A percentile compares a stretch with the other conserved stretches of the same genome.
Evolutionary conservation across 306 rosid genomes (phyloP).

Genomic region (Fragaria nilgerrensis): DNA sequence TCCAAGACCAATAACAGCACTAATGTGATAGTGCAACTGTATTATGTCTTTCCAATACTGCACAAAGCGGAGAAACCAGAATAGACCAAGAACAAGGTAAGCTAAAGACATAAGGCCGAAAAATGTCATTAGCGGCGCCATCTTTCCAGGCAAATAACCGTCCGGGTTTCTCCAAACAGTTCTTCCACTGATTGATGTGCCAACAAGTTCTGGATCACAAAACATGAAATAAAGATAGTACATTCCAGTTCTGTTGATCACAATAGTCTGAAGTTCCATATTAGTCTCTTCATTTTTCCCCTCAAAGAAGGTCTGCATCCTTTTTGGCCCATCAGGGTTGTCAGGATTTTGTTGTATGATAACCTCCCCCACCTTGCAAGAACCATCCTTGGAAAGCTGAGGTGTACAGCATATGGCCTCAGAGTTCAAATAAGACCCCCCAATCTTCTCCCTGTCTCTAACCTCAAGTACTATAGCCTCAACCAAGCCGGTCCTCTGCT

Average conservation of each 20-base stretch:
- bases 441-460: slow-evolving; percentile 57
- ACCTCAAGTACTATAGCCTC: slow-evolving; percentile 64
- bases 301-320: slow-evolving; percentile 62
- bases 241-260: slow-evolving; percentile 65
- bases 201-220: slow-evolving; percentile 72
- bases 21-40: slow-evolving; percentile 68
- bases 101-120: slow-evolving; percentile 69
- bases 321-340: slow-evolving; percentile 50
- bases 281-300: slow-evolving; percentile 53
- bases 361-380: slow-evolving; percentile 75
- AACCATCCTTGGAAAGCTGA: slow-evolving; percentile 56
- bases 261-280: slow-evolving; percentile 53
- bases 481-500: slow-evolving; percentile 65
- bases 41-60: slow-evolving; percentile 65
- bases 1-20: slow-evolving; percentile 72
- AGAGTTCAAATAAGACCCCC: slow-evolving; percentile 63
- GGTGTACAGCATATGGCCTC: slow-evolving; percentile 69
- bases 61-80: slow-evolving; percentile 68
- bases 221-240: slow-evolving; percentile 72
- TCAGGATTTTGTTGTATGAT: slow-evolving; percentile 52
- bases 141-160: slow-evolving; percentile 75
- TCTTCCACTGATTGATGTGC: slow-evolving; percentile 53
- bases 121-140: slow-evolving; percentile 66
- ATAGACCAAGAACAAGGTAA: slow-evolving; percentile 58
- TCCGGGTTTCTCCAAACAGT: slow-evolving; percentile 80